Evolutionary conservation across 176 grass and related monocot genomes (phyloP), one percentile per base, ranked within the genome.

Genomic region (Carex parvula): DNA sequence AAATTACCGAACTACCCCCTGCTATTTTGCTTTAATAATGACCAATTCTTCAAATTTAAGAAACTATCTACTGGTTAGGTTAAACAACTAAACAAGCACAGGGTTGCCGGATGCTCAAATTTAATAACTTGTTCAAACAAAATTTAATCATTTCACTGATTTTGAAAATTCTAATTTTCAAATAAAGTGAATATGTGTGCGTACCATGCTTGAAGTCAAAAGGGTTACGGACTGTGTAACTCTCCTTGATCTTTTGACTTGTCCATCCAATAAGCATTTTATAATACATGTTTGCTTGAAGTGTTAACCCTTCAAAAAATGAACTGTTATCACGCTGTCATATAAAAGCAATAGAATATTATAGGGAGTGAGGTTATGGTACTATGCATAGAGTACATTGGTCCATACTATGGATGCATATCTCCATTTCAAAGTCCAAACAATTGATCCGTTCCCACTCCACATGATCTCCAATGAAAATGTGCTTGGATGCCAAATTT

Each of bases 221-320:
- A 84, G 95, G 87, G 63, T 98, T 98, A 58, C 80, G 92, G 58
- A 91, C 68, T 81, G 86, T 85, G 56, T 90, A 94, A 88, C 84
- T 95, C 42, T 95, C 87, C 87, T 98, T 95, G 79, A 98, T 98
- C 79, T 95, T 98, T 89, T 98, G 91, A 83, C 95, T 98, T 69
- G 95, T 94, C 92, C 95, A 98, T 74, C 95, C 95, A 91, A 95
- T 95, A 74, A 98, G 88, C 92, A 93, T 95, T 84, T 95, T 94
- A 85, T 98, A 98, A 80, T 98, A 98, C 92, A 90, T 86, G 60
- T 95, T 98, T 76, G 91, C 93, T 90, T 98, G 95, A 84, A 94
- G 90, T 13, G 95, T 94, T 72, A 98, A 98, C 76, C 95, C 95
- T 98, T 82, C 1, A 87, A 88, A 79, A 83, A 15, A 83, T 60